phyloP scores from a whole-genome alignment of 805 yeast species.

The Barnettozyma pratensis region DNA sequence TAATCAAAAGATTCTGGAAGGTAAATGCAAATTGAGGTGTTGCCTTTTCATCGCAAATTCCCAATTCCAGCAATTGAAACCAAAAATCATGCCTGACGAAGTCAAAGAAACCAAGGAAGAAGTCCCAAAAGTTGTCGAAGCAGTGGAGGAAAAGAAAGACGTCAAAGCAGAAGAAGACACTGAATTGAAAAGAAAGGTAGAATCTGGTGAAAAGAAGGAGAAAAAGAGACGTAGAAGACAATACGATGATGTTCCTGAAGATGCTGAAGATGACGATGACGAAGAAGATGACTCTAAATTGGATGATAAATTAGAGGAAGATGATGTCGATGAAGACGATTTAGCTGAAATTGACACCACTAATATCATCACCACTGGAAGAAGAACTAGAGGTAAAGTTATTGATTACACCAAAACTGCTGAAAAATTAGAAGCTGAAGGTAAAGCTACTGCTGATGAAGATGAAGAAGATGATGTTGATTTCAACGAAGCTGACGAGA shows the following conservation, averaged over 20 bases:
- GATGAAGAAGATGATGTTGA: slow-evolving; percentile 48
- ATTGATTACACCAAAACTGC: slow-evolving; percentile 83
- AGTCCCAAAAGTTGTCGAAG: not conserved
- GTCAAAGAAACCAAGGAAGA: slow-evolving; percentile 12
- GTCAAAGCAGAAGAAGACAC: slow-evolving; percentile 18
- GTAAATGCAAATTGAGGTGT: not conserved
- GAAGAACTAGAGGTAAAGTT: slow-evolving; percentile 87
- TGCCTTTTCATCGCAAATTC: not conserved
- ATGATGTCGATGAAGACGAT: slow-evolving; percentile 69
- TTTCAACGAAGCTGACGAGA: slow-evolving; percentile 37
- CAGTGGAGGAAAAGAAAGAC: slow-evolving; percentile 12
- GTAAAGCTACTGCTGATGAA: slow-evolving; percentile 38
- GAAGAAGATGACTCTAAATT: slow-evolving; percentile 48
- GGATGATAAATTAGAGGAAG: slow-evolving; percentile 36
- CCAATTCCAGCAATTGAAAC: slow-evolving; percentile 1
- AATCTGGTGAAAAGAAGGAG: slow-evolving; percentile 30
- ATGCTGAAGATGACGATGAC: slow-evolving; percentile 34
- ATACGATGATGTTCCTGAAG: slow-evolving; percentile 57
- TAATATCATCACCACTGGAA: slow-evolving; percentile 77
- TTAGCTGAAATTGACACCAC: slow-evolving; percentile 73
- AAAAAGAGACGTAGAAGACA: slow-evolving; percentile 56
- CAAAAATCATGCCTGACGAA: slow-evolving; percentile 24
- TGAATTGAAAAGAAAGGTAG: slow-evolving; percentile 23
- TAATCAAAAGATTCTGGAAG: too few relatives aligned
- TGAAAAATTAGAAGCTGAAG: slow-evolving; percentile 49